Evolutionary conservation across 129 eudicot genomes (phyloP).

Genomic region (Flaveria trinervia): DNA sequence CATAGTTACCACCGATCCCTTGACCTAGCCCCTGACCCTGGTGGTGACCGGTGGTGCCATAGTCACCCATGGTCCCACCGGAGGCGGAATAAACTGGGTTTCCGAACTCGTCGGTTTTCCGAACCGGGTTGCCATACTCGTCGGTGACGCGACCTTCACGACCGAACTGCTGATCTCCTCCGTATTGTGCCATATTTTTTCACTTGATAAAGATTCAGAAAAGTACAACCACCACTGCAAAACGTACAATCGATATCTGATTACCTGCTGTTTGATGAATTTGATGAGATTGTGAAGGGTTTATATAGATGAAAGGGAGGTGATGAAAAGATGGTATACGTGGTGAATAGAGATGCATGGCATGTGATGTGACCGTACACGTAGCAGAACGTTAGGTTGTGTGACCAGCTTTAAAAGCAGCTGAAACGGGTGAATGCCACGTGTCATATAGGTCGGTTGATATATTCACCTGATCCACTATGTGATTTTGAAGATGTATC

Average conservation of each 20-base stretch:
- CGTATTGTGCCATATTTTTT: constrained; percentile 56
- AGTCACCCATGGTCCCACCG: constrained; percentile 48
- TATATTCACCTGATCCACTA: too few relatives aligned
- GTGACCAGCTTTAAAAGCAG: neutral
- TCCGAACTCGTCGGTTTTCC: constrained; percentile 64
- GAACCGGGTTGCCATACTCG: constrained; percentile 55
- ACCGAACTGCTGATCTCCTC: constrained; percentile 30
- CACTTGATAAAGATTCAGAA: neutral
- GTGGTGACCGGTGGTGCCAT: constrained; percentile 27
- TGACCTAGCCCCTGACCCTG: neutral
- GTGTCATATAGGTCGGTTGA: constrained; percentile 29
- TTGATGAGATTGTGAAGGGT: neutral
- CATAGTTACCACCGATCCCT: constrained; percentile 41
- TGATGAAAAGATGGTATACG: constrained; percentile 16
- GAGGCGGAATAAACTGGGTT: constrained; percentile 49
- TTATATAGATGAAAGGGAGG: constrained; percentile 26
- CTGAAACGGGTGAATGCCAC: constrained; percentile 1
- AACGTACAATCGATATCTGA: neutral
- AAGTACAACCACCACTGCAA: neutral
- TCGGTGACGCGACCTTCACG: constrained; percentile 45
- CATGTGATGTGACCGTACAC: constrained; percentile 27
- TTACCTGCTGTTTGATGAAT: constrained; percentile 9
- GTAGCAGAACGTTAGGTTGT: constrained; percentile 10
- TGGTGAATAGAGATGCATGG: constrained; percentile 30
- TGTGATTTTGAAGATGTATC: too few relatives aligned